Conservation (phyloP, 257 asterid genomes). For the Salvia splendens region DNA sequence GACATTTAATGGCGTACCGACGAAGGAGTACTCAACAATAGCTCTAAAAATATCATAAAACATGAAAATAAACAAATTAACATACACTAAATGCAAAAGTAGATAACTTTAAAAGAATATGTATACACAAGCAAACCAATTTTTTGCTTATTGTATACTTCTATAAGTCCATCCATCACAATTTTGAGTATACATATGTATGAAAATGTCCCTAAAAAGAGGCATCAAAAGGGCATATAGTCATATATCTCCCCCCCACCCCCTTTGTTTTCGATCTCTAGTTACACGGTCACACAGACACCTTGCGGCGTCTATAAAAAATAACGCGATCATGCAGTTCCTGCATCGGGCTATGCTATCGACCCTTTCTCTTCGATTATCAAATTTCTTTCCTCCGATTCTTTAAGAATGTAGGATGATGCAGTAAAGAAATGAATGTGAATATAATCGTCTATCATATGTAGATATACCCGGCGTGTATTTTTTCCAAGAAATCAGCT, state of each 20-base stretch:
- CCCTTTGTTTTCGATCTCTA: constrained; percentile 21
- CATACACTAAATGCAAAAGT: neutral
- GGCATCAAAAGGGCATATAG: constrained; percentile 23
- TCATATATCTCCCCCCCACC: constrained; percentile 22
- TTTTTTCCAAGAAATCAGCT: constrained; percentile 39
- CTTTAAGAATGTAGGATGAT: constrained; percentile 27
- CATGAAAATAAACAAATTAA: neutral
- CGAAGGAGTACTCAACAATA: neutral
- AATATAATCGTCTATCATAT: constrained; percentile 44
- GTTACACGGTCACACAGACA: constrained; percentile 23
- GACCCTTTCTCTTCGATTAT: constrained; percentile 43
- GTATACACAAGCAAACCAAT: constrained; percentile 23
- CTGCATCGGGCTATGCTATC: constrained; percentile 20
- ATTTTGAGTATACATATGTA: constrained; percentile 20
- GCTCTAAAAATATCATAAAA: neutral
- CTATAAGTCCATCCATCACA: constrained; percentile 2
- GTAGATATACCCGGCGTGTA: constrained; percentile 7
- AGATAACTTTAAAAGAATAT: constrained; percentile 22
- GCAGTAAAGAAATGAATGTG: constrained; percentile 44
- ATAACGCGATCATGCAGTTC: constrained; percentile 25
- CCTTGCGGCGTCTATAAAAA: constrained; percentile 34
- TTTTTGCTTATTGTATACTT: constrained; percentile 32
- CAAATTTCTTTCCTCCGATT: constrained; percentile 39
- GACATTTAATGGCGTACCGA: too few relatives aligned
- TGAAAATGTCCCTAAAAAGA: constrained; percentile 24